Evolutionary conservation across 2,329 filamentous ascomycete genomes (phyloP).

Genomic region (Fusarium incarnatum): DNA sequence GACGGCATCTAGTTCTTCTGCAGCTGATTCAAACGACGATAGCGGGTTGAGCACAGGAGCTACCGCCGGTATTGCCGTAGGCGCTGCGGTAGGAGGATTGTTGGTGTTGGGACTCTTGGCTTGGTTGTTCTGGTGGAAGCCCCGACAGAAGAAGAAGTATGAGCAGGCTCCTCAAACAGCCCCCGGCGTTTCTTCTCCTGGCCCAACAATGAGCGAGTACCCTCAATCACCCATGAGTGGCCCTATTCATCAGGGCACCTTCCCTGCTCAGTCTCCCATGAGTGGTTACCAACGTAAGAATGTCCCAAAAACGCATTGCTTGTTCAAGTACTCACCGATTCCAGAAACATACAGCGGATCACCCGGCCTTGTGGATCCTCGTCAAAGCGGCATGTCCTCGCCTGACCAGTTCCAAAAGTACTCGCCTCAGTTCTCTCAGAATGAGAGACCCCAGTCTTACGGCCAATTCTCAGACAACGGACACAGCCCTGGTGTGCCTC

Average conservation of each 20-base stretch:
- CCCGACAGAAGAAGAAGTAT: conserved; percentile 36
- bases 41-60: conserved; percentile 37
- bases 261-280: conserved; percentile 35
- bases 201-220: conserved; percentile 15
- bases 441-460: conserved; percentile 31
- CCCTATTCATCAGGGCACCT: conserved; percentile 3
- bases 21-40: background rate
- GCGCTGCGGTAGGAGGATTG: conserved; percentile 27
- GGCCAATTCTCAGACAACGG: conserved; percentile 35
- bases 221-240: conserved; percentile 21
- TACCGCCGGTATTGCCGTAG: conserved; percentile 39
- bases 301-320: background rate
- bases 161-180: background rate
- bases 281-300: conserved; percentile 42
- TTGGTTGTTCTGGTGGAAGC: conserved; percentile 43
- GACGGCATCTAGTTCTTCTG: conserved; percentile 18
- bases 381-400: conserved; percentile 32
- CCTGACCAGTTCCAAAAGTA: conserved; percentile 37
- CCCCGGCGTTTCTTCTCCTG: conserved; percentile 10
- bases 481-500: conserved; percentile 23
- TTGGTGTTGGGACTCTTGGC: conserved; percentile 25
- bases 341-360: conserved; percentile 33
- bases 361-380: conserved; percentile 23
- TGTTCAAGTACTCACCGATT: conserved; percentile 12
- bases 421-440: conserved; percentile 32